Base-by-base conservation (phyloP, 2,329 filamentous ascomycete species). In the Ascochyta fabae region DNA sequence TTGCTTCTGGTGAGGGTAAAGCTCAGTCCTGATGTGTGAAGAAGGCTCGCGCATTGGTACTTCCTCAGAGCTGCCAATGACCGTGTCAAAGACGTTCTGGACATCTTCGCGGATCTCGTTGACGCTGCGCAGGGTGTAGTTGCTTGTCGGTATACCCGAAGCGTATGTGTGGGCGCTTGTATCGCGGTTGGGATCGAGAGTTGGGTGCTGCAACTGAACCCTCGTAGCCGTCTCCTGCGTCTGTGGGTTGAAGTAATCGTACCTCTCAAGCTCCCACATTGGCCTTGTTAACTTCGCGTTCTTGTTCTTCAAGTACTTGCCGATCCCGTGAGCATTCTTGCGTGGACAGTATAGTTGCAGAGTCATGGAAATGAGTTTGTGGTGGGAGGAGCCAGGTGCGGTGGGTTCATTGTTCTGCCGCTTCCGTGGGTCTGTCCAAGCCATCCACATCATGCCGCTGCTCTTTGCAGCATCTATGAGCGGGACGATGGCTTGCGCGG, bases 91-190 rank as follows among this genome's bases (percentile, higher is more conserved):
- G 71, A 98, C 91, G 38, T 86, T 87, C 73, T 91, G 85, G 22
- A 96, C 89, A 53, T 96, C 92, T 60, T 86, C 88, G 9, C 89
- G 88, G 56, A 96, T 89, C 75, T 98, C 92, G 66, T 98, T 94
- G 0, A 88, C 87, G 15, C 62, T 65, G 26, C 66, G 62, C 16
- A 68, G 33, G 5, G 63, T 60, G 34, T 62, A 69, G 53, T 53
- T 65, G 38, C 41, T 58, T 23, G 36, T 47, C 33, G 46, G 36
- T 31, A 47, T 57, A 12, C 51, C 51, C 10, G 50, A 39, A 53
- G 59, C 41, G 36, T 61, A 45, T 39, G 58, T 38, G 33, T 62
- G 46, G 39, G 58, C 44, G 13, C 33, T 40, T 8, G 54, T 16
- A n/a, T 31, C 23, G 10, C 27, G 12, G 22, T 35, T 15, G 22